Conservation (phyloP, 2,329 filamentous ascomycete genomes). For the Rutstroemia sp. region DNA sequence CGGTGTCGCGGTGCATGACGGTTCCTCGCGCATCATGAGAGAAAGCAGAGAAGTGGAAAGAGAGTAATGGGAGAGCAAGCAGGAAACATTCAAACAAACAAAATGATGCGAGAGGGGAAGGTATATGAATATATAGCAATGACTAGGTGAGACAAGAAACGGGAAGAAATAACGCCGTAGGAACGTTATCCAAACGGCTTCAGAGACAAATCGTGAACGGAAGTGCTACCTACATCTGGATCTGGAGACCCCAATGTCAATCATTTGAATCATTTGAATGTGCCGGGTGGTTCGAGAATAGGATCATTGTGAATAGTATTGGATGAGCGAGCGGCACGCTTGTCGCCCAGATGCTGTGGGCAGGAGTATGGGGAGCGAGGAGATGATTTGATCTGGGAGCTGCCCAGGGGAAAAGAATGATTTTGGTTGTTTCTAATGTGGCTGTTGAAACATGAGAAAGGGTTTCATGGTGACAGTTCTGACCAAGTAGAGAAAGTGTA, state of each 20-base stretch:
- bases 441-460: neutral
- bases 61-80: neutral
- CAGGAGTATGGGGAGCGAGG: neutral
- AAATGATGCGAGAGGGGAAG: neutral
- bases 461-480: conserved; percentile 3
- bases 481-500: neutral
- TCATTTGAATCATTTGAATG: neutral
- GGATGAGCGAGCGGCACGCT: neutral
- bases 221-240: neutral
- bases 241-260: neutral
- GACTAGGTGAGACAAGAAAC: neutral
- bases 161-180: neutral
- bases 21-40: neutral
- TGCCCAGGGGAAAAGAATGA: neutral
- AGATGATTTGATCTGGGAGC: neutral
- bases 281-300: neutral
- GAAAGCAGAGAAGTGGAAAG: neutral
- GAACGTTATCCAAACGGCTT: neutral
- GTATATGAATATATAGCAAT: neutral
- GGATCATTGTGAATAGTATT: neutral
- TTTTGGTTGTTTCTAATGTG: neutral
- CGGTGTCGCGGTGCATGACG: neutral
- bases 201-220: neutral
- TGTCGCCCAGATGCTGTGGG: neutral
- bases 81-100: neutral